Conservation (phyloP, 2,329 filamentous ascomycete species). For the Fusarium falciforme region DNA sequence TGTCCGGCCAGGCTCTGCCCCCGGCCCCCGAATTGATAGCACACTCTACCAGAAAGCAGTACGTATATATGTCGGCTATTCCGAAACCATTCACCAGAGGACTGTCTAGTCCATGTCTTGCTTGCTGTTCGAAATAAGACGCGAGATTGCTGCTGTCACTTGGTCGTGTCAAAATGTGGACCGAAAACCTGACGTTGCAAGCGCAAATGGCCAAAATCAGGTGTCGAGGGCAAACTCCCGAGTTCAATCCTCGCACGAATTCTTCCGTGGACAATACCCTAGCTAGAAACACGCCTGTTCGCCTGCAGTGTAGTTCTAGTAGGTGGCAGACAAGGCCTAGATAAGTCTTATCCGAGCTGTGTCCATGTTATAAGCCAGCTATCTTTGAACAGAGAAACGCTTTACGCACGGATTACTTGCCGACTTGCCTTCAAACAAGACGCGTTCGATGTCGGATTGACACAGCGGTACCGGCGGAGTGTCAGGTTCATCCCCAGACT, state of each 20-base stretch:
- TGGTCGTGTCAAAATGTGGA: neutral
- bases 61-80: neutral
- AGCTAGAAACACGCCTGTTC: neutral
- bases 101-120: neutral
- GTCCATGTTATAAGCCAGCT: neutral
- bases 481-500: neutral
- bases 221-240: neutral
- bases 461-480: neutral
- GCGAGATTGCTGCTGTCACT: neutral
- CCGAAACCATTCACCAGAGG: neutral
- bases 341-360: neutral
- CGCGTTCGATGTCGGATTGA: neutral
- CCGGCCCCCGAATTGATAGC: slow-evolving; percentile 1
- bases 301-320: neutral
- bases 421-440: neutral
- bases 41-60: slow-evolving; percentile 8
- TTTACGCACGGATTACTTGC: neutral
- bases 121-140: neutral
- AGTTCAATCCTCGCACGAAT: neutral
- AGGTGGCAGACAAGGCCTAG: neutral
- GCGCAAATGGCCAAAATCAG: slow-evolving; percentile 15
- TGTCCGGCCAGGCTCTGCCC: slow-evolving; percentile 10
- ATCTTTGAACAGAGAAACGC: neutral
- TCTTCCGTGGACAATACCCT: neutral
- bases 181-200: slow-evolving; percentile 11